Evolutionary conservation across 176 grass and related monocot genomes (phyloP).

Genomic region (Melocanna baccifera): DNA sequence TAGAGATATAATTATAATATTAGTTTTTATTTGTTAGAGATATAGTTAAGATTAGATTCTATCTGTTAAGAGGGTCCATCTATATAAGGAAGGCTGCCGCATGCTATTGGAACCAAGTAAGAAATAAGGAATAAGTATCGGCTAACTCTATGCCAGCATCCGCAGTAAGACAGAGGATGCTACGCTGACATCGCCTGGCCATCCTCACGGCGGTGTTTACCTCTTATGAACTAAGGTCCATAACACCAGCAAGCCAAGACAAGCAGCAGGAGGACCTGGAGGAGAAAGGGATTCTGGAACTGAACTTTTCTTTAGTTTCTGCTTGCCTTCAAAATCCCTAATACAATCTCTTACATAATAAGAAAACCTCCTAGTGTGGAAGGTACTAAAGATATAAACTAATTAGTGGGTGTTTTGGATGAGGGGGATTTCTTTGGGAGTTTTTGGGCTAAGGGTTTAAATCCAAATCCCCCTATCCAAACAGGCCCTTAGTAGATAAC

Average conservation of each 20-base stretch:
- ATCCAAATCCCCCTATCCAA: neutral
- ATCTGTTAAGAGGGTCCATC: too few species aligned
- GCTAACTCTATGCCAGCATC: too few species aligned
- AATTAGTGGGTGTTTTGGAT: neutral
- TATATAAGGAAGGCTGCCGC: too few species aligned
- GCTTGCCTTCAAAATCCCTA: conserved; percentile 6
- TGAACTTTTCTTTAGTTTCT: neutral
- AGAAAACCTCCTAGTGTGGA: neutral
- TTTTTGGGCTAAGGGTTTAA: neutral
- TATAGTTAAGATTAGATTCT: too few species aligned
- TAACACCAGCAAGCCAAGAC: neutral
- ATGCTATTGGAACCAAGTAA: too few species aligned
- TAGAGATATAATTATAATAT: too few species aligned
- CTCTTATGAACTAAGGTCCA: too few species aligned
- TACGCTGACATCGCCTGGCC: too few species aligned
- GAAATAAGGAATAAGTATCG: too few species aligned
- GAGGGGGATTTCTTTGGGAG: neutral
- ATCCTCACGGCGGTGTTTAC: too few species aligned
- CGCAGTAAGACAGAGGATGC: too few species aligned
- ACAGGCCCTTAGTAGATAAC: neutral
- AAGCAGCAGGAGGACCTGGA: neutral
- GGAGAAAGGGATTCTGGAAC: neutral
- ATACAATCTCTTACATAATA: neutral
- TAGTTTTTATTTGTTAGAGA: too few species aligned
- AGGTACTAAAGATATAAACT: neutral